phyloP scores from a whole-genome alignment of 129 eudicot species.

The Arctium minus region DNA sequence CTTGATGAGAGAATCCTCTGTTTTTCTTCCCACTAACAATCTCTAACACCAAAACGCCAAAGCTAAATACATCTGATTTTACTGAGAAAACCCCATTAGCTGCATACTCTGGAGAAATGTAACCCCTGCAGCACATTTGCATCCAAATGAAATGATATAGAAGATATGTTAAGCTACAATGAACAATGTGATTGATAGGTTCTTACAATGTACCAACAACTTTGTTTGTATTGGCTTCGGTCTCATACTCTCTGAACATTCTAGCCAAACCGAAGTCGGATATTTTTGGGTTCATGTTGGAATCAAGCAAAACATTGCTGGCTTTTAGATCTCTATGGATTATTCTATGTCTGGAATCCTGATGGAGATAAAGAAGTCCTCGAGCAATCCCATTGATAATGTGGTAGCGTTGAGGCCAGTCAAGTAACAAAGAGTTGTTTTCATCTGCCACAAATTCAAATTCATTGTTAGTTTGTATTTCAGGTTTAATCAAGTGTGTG shows the following conservation, averaged over 20 bases:
- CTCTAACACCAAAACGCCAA: slow-evolving; percentile 26
- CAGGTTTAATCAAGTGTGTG: not conserved
- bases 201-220: slow-evolving; percentile 44
- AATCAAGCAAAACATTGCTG: slow-evolving; percentile 34
- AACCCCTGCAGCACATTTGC: slow-evolving; percentile 3
- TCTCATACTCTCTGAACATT: slow-evolving; percentile 29
- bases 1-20: slow-evolving; percentile 28
- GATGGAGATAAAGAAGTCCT: slow-evolving; percentile 47
- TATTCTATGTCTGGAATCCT: slow-evolving; percentile 33
- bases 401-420: slow-evolving; percentile 36
- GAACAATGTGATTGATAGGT: not conserved
- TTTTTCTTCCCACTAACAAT: slow-evolving; percentile 29
- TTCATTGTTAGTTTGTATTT: not conserved
- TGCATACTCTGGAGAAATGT: slow-evolving; percentile 27
- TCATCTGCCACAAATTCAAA: slow-evolving; percentile 3
- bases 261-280: slow-evolving; percentile 49
- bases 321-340: slow-evolving; percentile 39
- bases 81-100: slow-evolving; percentile 24
- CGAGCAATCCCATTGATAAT: slow-evolving; percentile 42
- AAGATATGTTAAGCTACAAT: not conserved
- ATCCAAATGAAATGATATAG: not conserved
- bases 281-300: slow-evolving; percentile 33
- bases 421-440: slow-evolving; percentile 8
- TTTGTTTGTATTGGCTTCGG: slow-evolving; percentile 28
- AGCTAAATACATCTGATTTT: slow-evolving; percentile 29